Evolutionary conservation across 768 basidiomycete species (phyloP).

Genomic region (Leccinum rimulosum): DNA sequence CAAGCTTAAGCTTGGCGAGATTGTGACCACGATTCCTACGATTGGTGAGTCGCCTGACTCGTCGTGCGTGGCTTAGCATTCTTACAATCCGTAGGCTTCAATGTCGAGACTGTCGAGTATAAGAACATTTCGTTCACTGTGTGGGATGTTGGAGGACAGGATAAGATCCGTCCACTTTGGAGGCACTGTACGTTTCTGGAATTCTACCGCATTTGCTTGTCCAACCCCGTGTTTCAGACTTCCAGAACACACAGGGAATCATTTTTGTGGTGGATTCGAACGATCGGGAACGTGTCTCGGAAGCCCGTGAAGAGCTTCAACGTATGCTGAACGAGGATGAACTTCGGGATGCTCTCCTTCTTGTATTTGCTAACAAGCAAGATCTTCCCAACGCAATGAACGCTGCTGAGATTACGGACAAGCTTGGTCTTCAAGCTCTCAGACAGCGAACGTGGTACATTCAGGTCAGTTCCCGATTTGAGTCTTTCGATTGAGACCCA

Average conservation of each 20-base stretch:
- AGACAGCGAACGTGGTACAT: slow-evolving; percentile 99
- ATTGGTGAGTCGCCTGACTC: slow-evolving; percentile 69
- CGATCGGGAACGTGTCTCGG: slow-evolving; percentile 98
- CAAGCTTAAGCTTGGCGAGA: slow-evolving; percentile 99
- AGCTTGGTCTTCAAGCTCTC: slow-evolving; percentile 96
- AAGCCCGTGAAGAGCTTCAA: slow-evolving; percentile 98
- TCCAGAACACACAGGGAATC: slow-evolving; percentile 99
- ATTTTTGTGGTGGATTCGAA: slow-evolving; percentile 99
- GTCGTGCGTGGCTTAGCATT: background rate
- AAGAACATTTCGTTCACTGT: slow-evolving; percentile 99
- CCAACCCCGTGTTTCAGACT: slow-evolving; percentile 58
- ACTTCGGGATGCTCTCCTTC: slow-evolving; percentile 94
- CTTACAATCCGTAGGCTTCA: slow-evolving; percentile 73
- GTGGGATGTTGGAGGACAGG: slow-evolving; percentile 99
- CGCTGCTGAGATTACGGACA: slow-evolving; percentile 98
- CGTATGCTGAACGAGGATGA: slow-evolving; percentile 99
- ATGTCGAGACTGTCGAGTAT: slow-evolving; percentile 99
- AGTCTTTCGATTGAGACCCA: background rate
- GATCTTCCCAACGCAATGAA: slow-evolving; percentile 99
- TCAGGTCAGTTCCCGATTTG: slow-evolving; percentile 54
- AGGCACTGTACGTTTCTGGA: slow-evolving; percentile 84
- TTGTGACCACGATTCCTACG: slow-evolving; percentile 99
- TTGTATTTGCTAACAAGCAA: slow-evolving; percentile 99
- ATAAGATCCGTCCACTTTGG: slow-evolving; percentile 99
- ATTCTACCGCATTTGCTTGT: slow-evolving; percentile 5